Evolutionary conservation across 345 rosid species (phyloP), one percentile per base, ranked within the genome.

Genomic region (Theobroma cacao): DNA sequence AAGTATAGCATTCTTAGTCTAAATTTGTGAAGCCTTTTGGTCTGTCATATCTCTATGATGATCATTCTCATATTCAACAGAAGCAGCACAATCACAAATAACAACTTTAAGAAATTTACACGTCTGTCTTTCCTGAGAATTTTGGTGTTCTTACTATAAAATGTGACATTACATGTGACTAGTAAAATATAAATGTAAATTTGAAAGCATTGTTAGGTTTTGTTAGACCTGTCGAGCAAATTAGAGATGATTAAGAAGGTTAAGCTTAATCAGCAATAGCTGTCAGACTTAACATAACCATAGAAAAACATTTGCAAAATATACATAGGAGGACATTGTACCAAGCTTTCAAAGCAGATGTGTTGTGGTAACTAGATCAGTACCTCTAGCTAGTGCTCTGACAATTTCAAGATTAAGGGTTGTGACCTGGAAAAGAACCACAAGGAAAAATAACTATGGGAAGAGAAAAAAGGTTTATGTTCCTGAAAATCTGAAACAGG

Each of bases 311-410:
- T 41, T 43, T 24, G n/a, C 53, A 67, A 13, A 47, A 47, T 34
- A 67, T 22, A 7, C 53, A 45, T 43, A 26, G 12, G 6, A 68
- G 31, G 22, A 68, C 12, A 68, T 24, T 30, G 17, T 41, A 41
- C 34, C 53, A 24, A 36, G 77, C 45, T 70, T 38, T 41, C 41
- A 41, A 22, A 72, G 38, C 53, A 52, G 34, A 59, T 50, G n/a
- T 73, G 72, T 55, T 31, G 34, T 7, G 33, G 36, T 58, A 68
- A 48, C 66, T 26, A 74, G 73, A 83, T 68, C 33, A 59, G 48
- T 84, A 92, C 99, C 99, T 89, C 94, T 84, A 17, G 99, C 98
- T 31, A 95, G 90, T 40, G 93, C 93, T 87, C 98, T 88, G 78
- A 95, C 98, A 78, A 95, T 88, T 82, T 93, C 94, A 81, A 93